Conservation (phyloP, 179 eudicot species). For the Drosera spatulata region DNA sequence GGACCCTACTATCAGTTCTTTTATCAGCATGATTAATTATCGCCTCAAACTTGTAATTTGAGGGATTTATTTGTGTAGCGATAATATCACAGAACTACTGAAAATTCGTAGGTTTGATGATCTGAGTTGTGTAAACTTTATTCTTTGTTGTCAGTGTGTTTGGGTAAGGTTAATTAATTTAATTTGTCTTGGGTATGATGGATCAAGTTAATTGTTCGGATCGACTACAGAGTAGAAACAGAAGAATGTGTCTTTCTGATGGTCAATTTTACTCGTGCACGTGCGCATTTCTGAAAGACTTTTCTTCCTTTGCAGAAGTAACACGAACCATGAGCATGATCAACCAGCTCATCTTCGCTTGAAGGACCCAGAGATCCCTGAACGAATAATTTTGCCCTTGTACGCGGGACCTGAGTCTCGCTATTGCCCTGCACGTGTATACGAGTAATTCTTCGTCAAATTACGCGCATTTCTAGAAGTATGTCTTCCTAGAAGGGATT, state of each 20-base stretch:
- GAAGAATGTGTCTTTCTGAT: neutral
- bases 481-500: neutral
- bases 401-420: constrained; percentile 88
- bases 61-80: too few relatives aligned
- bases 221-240: too few relatives aligned
- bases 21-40: too few relatives aligned
- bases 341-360: constrained; percentile 94
- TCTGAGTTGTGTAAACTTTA: too few relatives aligned
- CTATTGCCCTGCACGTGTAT: constrained; percentile 98
- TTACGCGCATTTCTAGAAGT: neutral
- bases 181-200: too few relatives aligned
- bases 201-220: too few relatives aligned
- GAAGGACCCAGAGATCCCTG: constrained; percentile 62
- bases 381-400: constrained; percentile 49
- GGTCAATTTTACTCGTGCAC: neutral
- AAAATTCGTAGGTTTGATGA: too few relatives aligned
- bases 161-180: too few relatives aligned
- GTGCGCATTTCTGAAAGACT: neutral
- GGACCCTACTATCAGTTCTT: too few relatives aligned
- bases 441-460: constrained; percentile 45
- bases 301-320: constrained; percentile 53
- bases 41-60: too few relatives aligned
- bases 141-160: too few relatives aligned
- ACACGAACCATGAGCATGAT: constrained; percentile 94
- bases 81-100: too few relatives aligned